Percentiles rank a stretch among this genome's conserved stretches.
These are phyloP conservation scores for Anthostomella pinea DNA, from an alignment of 2,329 filamentous ascomycete genomes.

Conservation along the genomic window DNA sequence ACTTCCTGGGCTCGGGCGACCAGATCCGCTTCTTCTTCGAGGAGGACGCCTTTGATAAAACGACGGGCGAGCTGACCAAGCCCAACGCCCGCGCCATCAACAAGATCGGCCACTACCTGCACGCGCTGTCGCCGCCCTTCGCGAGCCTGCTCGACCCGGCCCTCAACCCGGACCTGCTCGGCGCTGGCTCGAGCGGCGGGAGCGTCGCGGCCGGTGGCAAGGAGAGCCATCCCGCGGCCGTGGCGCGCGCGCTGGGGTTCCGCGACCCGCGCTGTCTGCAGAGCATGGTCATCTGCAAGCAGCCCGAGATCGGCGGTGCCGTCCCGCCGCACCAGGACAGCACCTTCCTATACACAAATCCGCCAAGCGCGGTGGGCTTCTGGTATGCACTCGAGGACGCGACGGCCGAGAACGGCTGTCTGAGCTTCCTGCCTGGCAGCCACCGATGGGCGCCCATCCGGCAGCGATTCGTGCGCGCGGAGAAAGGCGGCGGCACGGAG, in stretches of 20 bases:
- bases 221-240: constrained; percentile 48
- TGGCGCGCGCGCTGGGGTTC: constrained; percentile 73
- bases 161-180: constrained; percentile 41
- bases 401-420: constrained; percentile 78
- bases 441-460: constrained; percentile 68
- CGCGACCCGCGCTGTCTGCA: constrained; percentile 75
- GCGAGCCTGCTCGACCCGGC: constrained; percentile 48
- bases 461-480: constrained; percentile 70
- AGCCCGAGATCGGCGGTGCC: constrained; percentile 89
- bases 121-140: constrained; percentile 67
- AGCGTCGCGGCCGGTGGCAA: constrained; percentile 29
- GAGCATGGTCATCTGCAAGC: constrained; percentile 98
- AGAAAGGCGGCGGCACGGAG: constrained; percentile 54
- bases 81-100: constrained; percentile 86
- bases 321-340: constrained; percentile 91
- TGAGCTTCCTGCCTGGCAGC: constrained; percentile 81
- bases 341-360: constrained; percentile 87
- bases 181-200: constrained; percentile 44
- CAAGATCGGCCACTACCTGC: constrained; percentile 79
- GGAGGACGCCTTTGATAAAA: constrained; percentile 76
- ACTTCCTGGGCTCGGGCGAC: constrained; percentile 87
- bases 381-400: constrained; percentile 98
- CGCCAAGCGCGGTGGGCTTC: constrained; percentile 87
- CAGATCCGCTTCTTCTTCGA: constrained; percentile 98
- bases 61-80: constrained; percentile 62